Conservation (phyloP, 768 basidiomycete species). For the Harrya chromipes region DNA sequence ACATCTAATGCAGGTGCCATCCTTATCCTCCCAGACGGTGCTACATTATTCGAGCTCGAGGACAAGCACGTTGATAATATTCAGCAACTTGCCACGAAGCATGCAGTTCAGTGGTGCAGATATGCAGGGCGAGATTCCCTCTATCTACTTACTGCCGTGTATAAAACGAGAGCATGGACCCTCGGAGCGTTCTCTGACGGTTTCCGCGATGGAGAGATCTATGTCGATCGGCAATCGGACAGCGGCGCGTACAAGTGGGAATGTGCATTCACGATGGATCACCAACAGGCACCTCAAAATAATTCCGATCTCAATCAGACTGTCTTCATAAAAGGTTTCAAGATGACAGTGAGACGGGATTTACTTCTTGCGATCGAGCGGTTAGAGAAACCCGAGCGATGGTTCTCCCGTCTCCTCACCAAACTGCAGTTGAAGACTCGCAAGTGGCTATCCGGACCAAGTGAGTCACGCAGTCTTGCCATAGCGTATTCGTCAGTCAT, state of each 20-base stretch:
- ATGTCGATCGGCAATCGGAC: too few species aligned
- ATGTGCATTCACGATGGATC: background rate
- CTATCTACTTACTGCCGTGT: conserved; percentile 28
- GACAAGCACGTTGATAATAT: conserved; percentile 5
- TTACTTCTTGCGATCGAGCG: too few species aligned
- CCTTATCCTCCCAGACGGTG: conserved; percentile 29
- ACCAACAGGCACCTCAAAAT: too few species aligned
- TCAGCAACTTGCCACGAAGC: conserved; percentile 9
- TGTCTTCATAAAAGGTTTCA: conserved; percentile 19
- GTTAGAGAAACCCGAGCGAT: too few species aligned
- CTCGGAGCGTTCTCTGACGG: conserved; percentile 13
- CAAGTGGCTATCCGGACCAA: too few species aligned
- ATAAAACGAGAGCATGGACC: conserved; percentile 26
- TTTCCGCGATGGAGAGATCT: too few species aligned
- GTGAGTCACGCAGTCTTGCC: too few species aligned
- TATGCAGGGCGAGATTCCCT: conserved; percentile 17
- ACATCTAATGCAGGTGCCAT: conserved; percentile 22
- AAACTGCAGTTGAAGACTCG: too few species aligned
- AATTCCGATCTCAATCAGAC: conserved; percentile 8
- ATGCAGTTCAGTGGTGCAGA: conserved; percentile 25
- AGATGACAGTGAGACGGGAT: conserved; percentile 1
- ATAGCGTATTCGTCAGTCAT: too few species aligned
- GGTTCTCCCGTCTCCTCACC: too few species aligned
- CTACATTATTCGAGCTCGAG: conserved; percentile 12
- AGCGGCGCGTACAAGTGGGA: background rate